These are phyloP conservation scores for Pleurotus tuoliensis DNA, from an alignment of 768 basidiomycete genomes.

Conservation along the genomic window DNA sequence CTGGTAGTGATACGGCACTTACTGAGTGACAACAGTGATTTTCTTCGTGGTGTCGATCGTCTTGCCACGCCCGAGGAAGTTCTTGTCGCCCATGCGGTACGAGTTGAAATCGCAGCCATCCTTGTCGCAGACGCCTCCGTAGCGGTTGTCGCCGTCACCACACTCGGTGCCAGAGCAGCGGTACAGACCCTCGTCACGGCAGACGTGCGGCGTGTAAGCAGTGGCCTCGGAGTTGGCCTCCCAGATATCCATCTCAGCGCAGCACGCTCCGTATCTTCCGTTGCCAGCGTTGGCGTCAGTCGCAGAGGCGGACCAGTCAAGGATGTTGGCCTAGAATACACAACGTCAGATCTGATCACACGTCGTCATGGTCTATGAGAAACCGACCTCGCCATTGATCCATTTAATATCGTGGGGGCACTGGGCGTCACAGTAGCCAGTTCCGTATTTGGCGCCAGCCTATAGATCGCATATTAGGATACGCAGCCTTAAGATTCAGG, in stretches of 20 bases:
- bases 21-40: conserved; percentile 32
- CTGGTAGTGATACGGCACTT: background rate
- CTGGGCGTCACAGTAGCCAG: conserved; percentile 23
- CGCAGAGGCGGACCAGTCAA: background rate
- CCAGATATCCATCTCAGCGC: conserved; percentile 44
- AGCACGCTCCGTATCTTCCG: conserved; percentile 35
- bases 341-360: background rate
- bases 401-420: conserved; percentile 44
- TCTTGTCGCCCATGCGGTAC: conserved; percentile 12
- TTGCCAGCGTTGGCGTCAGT: conserved; percentile 31
- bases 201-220: conserved; percentile 38
- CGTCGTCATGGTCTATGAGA: background rate
- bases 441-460: conserved; percentile 30
- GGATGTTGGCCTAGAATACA: background rate
- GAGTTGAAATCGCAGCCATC: conserved; percentile 46
- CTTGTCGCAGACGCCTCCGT: conserved; percentile 34
- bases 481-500: no score
- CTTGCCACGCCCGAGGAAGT: conserved; percentile 33
- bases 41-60: conserved; percentile 33
- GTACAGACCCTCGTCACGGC: conserved; percentile 26
- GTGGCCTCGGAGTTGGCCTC: conserved; percentile 38
- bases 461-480: conserved; percentile 9
- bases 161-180: conserved; percentile 31
- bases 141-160: conserved; percentile 20
- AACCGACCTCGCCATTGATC: conserved; percentile 32